Percentiles rank a stretch among this genome's conserved stretches.
Evolutionary conservation across 1,284 basidiomycete species (phyloP).

Genomic region (Fereydounia khargensis): DNA sequence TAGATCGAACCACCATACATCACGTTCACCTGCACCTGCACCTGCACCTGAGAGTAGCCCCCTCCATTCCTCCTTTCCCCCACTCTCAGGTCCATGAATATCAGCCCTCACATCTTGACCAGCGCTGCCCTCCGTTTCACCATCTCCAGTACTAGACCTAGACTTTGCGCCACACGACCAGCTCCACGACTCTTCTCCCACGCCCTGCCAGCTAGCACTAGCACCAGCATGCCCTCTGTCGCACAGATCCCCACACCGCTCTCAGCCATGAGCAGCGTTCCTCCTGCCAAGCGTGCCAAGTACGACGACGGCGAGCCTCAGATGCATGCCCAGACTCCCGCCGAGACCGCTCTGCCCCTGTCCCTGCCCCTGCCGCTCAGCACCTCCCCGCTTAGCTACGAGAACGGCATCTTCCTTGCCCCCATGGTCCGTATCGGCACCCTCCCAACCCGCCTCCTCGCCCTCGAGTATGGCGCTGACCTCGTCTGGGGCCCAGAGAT

Average conservation of each 20-base stretch:
- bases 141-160: no score
- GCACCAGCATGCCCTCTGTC: slow-evolving; percentile 35
- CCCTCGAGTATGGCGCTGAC: slow-evolving; percentile 87
- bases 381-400: slow-evolving; percentile 19
- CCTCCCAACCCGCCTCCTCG: slow-evolving; percentile 76
- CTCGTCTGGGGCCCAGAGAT: slow-evolving; percentile 97
- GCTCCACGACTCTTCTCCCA: no score
- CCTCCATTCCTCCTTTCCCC: no score
- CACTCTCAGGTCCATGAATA: no score
- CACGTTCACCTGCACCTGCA: no score
- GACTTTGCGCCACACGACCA: no score
- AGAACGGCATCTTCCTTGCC: slow-evolving; percentile 50
- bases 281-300: slow-evolving; percentile 28
- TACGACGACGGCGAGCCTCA: slow-evolving; percentile 1
- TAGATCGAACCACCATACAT: no score
- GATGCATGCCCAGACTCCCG: neutral
- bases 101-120: no score
- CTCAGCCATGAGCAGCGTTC: slow-evolving; percentile 7
- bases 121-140: neutral
- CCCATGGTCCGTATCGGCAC: slow-evolving; percentile 55
- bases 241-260: slow-evolving; percentile 19
- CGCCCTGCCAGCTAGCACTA: no score
- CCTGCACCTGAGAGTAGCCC: no score
- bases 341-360: neutral
- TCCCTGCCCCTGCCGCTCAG: slow-evolving; percentile 11